Evolutionary conservation across 2,329 filamentous ascomycete genomes (phyloP), one percentile per base, ranked within the genome.

Genomic region (Biscogniauxia mediterranea): DNA sequence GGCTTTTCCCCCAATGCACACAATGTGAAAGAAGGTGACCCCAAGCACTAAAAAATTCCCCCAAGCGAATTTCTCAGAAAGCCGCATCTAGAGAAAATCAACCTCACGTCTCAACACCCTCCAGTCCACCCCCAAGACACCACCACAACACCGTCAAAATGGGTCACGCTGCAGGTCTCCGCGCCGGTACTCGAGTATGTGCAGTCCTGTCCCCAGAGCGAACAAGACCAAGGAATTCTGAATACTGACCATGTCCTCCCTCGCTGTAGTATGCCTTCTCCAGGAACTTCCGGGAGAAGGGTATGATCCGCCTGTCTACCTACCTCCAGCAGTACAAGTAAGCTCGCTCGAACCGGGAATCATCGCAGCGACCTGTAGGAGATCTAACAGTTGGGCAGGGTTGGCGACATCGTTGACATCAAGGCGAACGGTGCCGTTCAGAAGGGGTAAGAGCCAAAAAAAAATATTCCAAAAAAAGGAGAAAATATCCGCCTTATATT

Each of bases 401-500:
- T 99, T 77, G 95, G 95, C 81, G 95, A 99, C 78, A 97, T 98
- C 75, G 95, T 99, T 77, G 95, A 99, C 80, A 92, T 99, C 80
- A 96, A 96, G 84, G 91, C 91, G 78, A 98, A 99, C 85, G 95
- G 93, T 90, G 95, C 93, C 77, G 91, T 96, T 70, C 93, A 97
- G 86, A 96, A 97, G 89, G 93, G 93, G 91, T 95, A 84, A 88
- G 70, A 89, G 83, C 38, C 28, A 32, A 9, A 32, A 32, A 5
- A 28, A 28, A 28, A 28, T 28, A 28, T n/a, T n/a, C n/a, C n/a
- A 28, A 28, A 28, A 5, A 4, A 74, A 68, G n/a, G n/a, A n/a
- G n/a, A n/a, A n/a, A n/a, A n/a, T n/a, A 65, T 65, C 61, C 70
- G 67, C 64, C 63, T 61, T 32, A 32, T 32, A 32, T 32, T 32